phyloP scores from a whole-genome alignment of 257 asterid species.

The Ophiorrhiza pumila region DNA sequence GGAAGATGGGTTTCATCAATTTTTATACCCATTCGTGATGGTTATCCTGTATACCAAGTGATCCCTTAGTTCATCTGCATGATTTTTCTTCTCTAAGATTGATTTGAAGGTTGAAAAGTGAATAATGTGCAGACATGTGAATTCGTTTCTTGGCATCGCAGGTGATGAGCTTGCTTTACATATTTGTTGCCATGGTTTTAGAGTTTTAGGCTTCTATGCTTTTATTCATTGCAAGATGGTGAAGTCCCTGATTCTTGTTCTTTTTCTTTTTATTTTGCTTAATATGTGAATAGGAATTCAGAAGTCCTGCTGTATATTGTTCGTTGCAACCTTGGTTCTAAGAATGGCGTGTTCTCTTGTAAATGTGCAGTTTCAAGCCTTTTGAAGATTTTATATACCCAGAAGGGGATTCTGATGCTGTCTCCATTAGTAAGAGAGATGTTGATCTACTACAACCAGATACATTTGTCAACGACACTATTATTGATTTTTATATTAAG shows the following conservation, averaged over 20 bases:
- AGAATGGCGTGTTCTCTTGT: constrained; percentile 16
- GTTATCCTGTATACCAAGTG: background rate
- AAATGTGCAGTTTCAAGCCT: constrained; percentile 60
- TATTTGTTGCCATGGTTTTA: background rate
- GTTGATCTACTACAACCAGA: constrained; percentile 82
- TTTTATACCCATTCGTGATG: background rate
- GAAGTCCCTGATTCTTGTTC: background rate
- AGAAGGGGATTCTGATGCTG: constrained; percentile 88
- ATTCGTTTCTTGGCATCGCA: background rate
- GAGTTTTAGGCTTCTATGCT: background rate
- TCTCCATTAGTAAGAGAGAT: constrained; percentile 81
- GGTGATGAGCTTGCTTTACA: background rate
- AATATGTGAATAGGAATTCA: background rate
- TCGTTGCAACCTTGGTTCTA: background rate
- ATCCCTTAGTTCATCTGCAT: background rate
- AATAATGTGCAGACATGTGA: background rate
- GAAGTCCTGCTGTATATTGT: background rate
- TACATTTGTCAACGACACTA: constrained; percentile 85
- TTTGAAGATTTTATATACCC: constrained; percentile 88
- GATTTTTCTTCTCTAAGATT: background rate
- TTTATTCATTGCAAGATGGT: background rate
- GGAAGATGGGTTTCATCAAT: background rate
- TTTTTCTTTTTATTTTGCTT: background rate
- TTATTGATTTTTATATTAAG: constrained; percentile 91
- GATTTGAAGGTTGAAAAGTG: background rate